Base-by-base conservation (phyloP, 495 filamentous ascomycete genomes). In the Hypoxylon rickii region DNA sequence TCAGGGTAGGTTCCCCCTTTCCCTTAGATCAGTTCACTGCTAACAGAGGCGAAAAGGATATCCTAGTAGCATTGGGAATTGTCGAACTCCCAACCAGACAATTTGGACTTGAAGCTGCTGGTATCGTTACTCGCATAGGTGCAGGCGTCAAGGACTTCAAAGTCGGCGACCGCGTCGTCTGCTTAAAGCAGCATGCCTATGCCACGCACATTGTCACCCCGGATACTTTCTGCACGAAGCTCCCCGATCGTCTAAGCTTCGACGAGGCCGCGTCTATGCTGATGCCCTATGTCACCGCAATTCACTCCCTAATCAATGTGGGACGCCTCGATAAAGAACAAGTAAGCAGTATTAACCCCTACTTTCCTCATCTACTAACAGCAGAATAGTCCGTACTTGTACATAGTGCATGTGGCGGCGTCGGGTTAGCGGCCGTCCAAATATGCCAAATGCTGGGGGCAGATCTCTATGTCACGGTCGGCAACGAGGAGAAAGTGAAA, bases 401-500 rank as follows among this genome's bases (percentile, higher is more conserved):
- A 19, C 82, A 87, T 47, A 70, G 72, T 1, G 85, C 76, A 3
- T 71, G 80, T 1, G 80, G 81, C 17, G 79, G 76, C 19, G 73
- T 86, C 0, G 85, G 84, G 6, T 76, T 84, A 47, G 82, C 82
- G 7, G 78, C 83, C 0, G 77, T 88, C 21, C 71, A 77, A 41
- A 55, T 88, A 1, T 74, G 76, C 0, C 72, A 83, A 44, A 67
- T 73, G 17, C 53, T 79, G 0, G 79, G 22, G 22, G 77, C 76
- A 2, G 73, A 79, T 34, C 67, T 85, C 20, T 84, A 73, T 56
- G 73, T 65, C 2, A 82, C 79, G 0, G 80, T 78, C 0, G 70
- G 73, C 1, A 70, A 62, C 3, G 41, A 63, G 0, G 70, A 70
- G n/a, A 79, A 82, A 53, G 58, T 67, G 0, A 39, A 65, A 0